A percentile compares a stretch with the other conserved stretches of the same genome.
phyloP scores from a whole-genome alignment of 331 rosid genomes.

The Rhamnella rubrinervis region DNA sequence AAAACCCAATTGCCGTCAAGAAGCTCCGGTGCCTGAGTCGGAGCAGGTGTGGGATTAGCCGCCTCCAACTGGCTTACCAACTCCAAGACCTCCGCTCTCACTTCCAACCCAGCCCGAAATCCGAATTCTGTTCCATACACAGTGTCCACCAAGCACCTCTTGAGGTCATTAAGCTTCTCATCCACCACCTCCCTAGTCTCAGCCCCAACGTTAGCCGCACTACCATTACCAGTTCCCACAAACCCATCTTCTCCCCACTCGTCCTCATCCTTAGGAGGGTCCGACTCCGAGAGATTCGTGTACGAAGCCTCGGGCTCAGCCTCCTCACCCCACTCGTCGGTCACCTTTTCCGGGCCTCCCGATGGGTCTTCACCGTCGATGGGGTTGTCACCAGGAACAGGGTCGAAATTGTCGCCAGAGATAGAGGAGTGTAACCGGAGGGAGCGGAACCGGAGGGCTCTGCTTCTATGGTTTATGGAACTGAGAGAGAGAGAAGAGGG shows the following conservation, averaged over 20 bases:
- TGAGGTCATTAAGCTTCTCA: constrained; percentile 52
- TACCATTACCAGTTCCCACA: constrained; percentile 45
- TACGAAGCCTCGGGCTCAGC: constrained; percentile 41
- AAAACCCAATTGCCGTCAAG: constrained; percentile 88
- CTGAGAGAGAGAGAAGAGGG: constrained; percentile 24
- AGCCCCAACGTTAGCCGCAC: constrained; percentile 21
- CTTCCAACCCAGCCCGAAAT: constrained; percentile 70
- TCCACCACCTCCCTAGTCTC: constrained; percentile 16
- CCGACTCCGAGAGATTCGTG: constrained; percentile 50
- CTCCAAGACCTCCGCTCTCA: constrained; percentile 86
- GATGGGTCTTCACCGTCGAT: constrained; percentile 29
- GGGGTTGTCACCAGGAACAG: constrained; percentile 32
- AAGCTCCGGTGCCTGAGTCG: constrained; percentile 61
- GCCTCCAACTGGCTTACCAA: constrained; percentile 88
- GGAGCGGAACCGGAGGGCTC: constrained; percentile 36
- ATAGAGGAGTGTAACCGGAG: constrained; percentile 41
- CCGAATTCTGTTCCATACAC: constrained; percentile 85
- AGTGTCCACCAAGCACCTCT: constrained; percentile 76
- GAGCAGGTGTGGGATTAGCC: constrained; percentile 65
- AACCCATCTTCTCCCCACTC: constrained; percentile 58
- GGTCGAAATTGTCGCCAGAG: constrained; percentile 30
- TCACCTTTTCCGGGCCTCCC: constrained; percentile 23
- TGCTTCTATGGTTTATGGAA: constrained; percentile 13
- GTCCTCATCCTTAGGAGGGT: constrained; percentile 75
- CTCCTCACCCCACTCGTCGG: constrained; percentile 80